Evolutionary conservation across 148 eudicot species (phyloP).

Genomic region (Nepenthes mirabilis): DNA sequence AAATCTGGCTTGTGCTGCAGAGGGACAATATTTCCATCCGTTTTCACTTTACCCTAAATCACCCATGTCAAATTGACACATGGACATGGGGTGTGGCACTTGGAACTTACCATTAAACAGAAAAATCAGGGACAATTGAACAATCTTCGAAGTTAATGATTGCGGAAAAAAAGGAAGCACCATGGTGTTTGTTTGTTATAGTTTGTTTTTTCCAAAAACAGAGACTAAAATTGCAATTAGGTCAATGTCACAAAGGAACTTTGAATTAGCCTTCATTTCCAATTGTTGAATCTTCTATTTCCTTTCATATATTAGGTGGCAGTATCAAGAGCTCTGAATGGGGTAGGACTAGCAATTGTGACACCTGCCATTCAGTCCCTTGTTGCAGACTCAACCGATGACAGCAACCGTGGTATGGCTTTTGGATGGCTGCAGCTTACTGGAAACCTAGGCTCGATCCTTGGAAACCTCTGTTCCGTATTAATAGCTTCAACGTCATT

Average conservation of each 20-base stretch:
- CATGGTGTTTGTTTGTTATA: no score
- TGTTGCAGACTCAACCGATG: conserved; percentile 86
- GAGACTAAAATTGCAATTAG: not conserved
- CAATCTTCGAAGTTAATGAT: no score
- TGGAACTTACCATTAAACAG: no score
- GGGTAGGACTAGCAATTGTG: conserved; percentile 87
- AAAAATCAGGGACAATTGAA: no score
- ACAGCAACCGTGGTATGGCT: conserved; percentile 75
- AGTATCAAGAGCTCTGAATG: conserved; percentile 73
- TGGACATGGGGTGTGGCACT: no score
- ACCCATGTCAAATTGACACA: no score
- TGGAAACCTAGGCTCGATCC: conserved; percentile 57
- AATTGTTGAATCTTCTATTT: not conserved
- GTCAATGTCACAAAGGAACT: not conserved
- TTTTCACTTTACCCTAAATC: no score
- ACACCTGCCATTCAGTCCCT: conserved; percentile 75
- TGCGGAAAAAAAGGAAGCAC: no score
- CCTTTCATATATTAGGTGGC: conserved; percentile 44
- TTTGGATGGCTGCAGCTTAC: conserved; percentile 81
- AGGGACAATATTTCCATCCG: no score
- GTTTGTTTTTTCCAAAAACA: no score
- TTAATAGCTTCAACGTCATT: conserved; percentile 59
- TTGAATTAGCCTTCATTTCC: not conserved
- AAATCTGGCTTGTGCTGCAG: no score
- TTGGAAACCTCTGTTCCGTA: conserved; percentile 57